Evolutionary conservation across 371 early-diverging fungal species (phyloP).

Genomic region (Syncephalastrum contaminatum): DNA sequence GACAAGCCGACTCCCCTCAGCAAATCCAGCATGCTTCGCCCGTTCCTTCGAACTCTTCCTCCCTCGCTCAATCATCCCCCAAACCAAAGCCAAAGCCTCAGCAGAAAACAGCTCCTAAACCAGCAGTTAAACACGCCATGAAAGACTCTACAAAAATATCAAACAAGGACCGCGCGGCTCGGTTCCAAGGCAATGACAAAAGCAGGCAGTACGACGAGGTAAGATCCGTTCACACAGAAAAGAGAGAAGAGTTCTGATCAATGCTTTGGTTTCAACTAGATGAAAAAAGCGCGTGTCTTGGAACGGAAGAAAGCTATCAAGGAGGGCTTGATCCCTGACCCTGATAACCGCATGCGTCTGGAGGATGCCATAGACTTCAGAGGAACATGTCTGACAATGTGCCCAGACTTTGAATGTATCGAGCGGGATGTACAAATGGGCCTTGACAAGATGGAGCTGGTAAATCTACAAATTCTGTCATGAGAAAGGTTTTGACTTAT

Average conservation of each 20-base stretch:
- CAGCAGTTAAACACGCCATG: no score
- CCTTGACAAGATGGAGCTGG: constrained; percentile 75
- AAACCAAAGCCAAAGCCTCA: background rate
- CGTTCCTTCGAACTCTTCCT: background rate
- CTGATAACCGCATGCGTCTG: constrained; percentile 49
- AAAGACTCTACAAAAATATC: no score
- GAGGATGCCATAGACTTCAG: constrained; percentile 71
- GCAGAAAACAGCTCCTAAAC: no score
- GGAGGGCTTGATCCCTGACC: constrained; percentile 60
- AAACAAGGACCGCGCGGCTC: no score
- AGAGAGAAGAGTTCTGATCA: no score
- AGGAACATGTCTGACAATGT: constrained; percentile 86
- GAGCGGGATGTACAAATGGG: constrained; percentile 80
- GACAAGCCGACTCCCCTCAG: no score
- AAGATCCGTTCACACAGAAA: background rate
- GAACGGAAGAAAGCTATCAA: constrained; percentile 51
- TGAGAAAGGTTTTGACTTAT: background rate
- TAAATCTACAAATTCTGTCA: constrained; percentile 11
- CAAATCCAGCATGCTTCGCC: background rate
- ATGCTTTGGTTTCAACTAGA: no score
- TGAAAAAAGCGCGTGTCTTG: constrained; percentile 40
- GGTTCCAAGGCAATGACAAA: no score
- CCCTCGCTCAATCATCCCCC: background rate
- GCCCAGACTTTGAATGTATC: constrained; percentile 88
- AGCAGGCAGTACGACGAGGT: no score